Conservation (phyloP, 768 basidiomycete species). For the Solioccasus polychromus region DNA sequence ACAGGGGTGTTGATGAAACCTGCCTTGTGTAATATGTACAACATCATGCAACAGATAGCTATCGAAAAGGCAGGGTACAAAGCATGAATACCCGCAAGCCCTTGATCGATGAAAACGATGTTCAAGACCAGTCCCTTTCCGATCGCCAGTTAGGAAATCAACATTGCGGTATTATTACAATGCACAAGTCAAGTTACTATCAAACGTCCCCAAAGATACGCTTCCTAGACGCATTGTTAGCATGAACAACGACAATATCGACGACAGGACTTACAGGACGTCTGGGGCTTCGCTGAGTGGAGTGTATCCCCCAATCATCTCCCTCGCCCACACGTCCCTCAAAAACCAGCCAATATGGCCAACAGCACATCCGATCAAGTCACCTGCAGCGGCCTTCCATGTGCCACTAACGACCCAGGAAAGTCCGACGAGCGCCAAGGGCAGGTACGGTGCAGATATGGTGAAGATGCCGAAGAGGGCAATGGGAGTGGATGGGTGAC, state of each 20-base stretch:
- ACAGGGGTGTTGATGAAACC: no score
- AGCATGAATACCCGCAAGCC: no score
- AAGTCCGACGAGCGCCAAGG: constrained; percentile 85
- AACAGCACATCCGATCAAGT: constrained; percentile 81
- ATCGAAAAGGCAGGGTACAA: no score
- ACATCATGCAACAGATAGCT: no score
- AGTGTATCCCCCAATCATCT: constrained; percentile 76
- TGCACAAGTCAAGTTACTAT: constrained; percentile 1
- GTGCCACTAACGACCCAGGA: constrained; percentile 81
- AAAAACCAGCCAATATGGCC: constrained; percentile 86
- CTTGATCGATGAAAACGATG: not conserved
- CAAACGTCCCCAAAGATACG: constrained; percentile 61
- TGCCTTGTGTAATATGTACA: no score
- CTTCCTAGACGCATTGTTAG: constrained; percentile 41
- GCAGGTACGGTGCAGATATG: constrained; percentile 94
- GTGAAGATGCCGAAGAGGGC: constrained; percentile 94
- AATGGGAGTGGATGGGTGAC: constrained; percentile 93
- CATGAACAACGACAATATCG: not conserved
- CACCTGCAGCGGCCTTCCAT: constrained; percentile 79
- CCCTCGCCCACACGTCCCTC: constrained; percentile 83
- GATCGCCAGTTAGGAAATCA: not conserved
- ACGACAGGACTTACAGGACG: constrained; percentile 51
- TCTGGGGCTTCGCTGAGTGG: constrained; percentile 72
- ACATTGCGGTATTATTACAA: constrained; percentile 9
- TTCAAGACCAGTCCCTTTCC: not conserved